Base-by-base conservation (phyloP, 768 basidiomycete species). In the Mycena pura region DNA sequence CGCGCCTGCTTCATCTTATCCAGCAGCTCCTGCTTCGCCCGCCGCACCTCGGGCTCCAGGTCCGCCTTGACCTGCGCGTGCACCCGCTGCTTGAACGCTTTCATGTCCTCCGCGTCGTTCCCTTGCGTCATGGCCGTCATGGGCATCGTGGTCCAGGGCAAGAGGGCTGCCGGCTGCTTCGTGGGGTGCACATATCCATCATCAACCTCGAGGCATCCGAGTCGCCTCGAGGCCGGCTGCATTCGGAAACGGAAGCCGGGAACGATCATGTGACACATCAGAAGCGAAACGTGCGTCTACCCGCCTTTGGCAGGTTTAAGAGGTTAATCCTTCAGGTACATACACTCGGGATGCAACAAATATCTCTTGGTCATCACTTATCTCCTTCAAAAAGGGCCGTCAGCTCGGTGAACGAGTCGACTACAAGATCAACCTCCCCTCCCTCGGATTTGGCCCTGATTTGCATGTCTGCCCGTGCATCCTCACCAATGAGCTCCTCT, bases 381-480 rank as follows among this genome's bases (percentile, higher is more conserved):
- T 44, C 28, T 22, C 10, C 19, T 2, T 21, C 19, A 9, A 57
- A 57, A 17, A 62, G 7, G 4, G 38, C 41, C 9, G 79, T 84
- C 21, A 89, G 65, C 60, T 88, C 84, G 11, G 70, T 59, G 34
- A 90, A 81, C 17, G 81, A 81, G 34, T 79, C 71, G 1, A 88
- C 81, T 0, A 88, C 77, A 40, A 83, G 52, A 68, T 90, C 88
- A 0, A 89, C 82, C 40, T 83, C 82, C 0, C 87, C 89, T 0
- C 86, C 86, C 1, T 87, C 78, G 1, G 65, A 68, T 70, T 85
- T 87, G 34, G 66, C 74, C 61, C 78, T 82, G 34, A 83, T 74
- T 22, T 58, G 64, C 9, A n/a, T n/a, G n/a, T n/a, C n/a, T n/a
- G n/a, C n/a, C n/a, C n/a, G n/a, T n/a, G n/a, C n/a, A n/a, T 45